Base-by-base conservation (phyloP, 2,329 filamentous ascomycete species). In the Arthrobotrys pseudoclavata region DNA sequence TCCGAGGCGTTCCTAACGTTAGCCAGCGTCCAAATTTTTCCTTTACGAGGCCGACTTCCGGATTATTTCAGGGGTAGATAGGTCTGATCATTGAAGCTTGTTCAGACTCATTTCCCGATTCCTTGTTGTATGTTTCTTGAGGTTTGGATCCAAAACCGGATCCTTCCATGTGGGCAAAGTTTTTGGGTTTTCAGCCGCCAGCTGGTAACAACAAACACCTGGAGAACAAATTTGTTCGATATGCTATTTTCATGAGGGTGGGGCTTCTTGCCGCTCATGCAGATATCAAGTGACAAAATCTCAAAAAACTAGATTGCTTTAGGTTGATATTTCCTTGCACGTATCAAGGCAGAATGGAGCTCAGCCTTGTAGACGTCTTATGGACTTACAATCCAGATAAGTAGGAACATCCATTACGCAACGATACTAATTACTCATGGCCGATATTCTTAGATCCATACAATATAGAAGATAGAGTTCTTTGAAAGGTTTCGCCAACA, bases 21-120 rank as follows among this genome's bases (percentile, higher is more conserved):
- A 70, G 45, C 55, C 31, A 72, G 60, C 50, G 29, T 29, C 7
- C 4, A 20, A 48, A 26, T 20, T 57, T 24, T 47, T 24, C 29
- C 29, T 22, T 48, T 18, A 31, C 31, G 18, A 67, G 34, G 52
- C 69, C 69, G 52, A 53, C 24, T 37, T 61, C 69, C 69, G 69
- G 69, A 74, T 67, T 74, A 74, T 74, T 74, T 74, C 69, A 74
- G 69, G 69, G 69, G 69, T 34, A 52, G 18, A 61, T 53, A 60
- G 7, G 61, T 71, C 47, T 71, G 26, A 31, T 71, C 45, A 10
- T 53, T 31, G 47, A 50, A 29, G 40, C 29, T 67, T 47, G 64
- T 63, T 47, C 60, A 63, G 40, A 45, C 61, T 72, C 69, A 72
- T 72, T 72, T 72, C 68, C 57, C 68, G 20, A 24, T 63, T 47